These are phyloP conservation scores for Pyrrhoderma lamaoense DNA, from an alignment of 1,284 basidiomycete genomes.

Conservation along the genomic window DNA sequence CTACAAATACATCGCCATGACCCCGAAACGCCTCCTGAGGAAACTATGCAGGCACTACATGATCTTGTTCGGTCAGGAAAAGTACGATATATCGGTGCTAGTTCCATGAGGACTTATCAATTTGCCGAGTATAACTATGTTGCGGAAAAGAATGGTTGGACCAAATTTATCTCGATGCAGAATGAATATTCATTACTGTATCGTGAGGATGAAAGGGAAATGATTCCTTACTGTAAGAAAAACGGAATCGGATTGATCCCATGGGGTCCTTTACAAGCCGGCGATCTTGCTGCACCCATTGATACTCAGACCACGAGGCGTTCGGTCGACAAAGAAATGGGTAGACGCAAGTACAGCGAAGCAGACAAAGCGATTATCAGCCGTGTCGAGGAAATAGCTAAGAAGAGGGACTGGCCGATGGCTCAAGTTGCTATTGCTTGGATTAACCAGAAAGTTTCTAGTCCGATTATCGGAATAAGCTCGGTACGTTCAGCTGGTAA, in stretches of 20 bases:
- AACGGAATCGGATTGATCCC: conserved; percentile 41
- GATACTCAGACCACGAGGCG: conserved; percentile 25
- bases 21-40: conserved; percentile 28
- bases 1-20: conserved; percentile 40
- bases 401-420: conserved; percentile 26
- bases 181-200: conserved; percentile 37
- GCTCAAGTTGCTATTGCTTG: conserved; percentile 27
- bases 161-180: conserved; percentile 35
- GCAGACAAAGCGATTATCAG: conserved; percentile 25
- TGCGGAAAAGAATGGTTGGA: conserved; percentile 31
- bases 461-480: conserved; percentile 24
- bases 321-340: not conserved
- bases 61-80: conserved; percentile 37
- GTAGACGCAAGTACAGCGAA: conserved; percentile 24
- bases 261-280: conserved; percentile 34
- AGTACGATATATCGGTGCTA: conserved; percentile 40
- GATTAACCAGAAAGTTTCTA: conserved; percentile 24
- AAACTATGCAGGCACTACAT: conserved; percentile 41
- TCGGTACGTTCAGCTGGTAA: conserved; percentile 9
- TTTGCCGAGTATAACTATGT: conserved; percentile 36
- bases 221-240: conserved; percentile 39
- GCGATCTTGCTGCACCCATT: conserved; percentile 34
- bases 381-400: conserved; percentile 27
- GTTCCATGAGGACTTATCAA: conserved; percentile 38
- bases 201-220: conserved; percentile 38